A percentile compares a stretch with the other conserved stretches of the same genome.
Conservation (phyloP, 2,329 filamentous ascomycete species). For the Pseudohalonectria lignicola region DNA sequence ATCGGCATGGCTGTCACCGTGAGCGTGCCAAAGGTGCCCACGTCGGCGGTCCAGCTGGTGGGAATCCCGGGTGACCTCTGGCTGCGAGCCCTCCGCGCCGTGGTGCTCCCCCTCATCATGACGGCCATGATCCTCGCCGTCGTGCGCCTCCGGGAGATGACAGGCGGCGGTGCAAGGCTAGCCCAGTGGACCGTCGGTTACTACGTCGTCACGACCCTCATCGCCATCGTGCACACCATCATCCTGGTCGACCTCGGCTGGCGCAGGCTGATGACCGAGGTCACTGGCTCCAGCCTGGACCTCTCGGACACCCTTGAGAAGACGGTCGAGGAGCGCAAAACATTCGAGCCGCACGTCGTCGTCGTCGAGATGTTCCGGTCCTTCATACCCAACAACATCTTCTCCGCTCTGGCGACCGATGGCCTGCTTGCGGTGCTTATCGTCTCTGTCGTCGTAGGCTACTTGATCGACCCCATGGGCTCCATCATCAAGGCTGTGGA, state of each 20-base stretch:
- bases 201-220: slow-evolving; percentile 36
- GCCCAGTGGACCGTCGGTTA: slow-evolving; percentile 37
- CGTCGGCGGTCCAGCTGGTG: slow-evolving; percentile 27
- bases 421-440: slow-evolving; percentile 19
- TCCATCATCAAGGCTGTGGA: slow-evolving; percentile 28
- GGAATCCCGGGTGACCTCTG: slow-evolving; percentile 37
- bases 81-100: slow-evolving; percentile 35
- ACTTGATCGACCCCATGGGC: slow-evolving; percentile 23
- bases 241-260: slow-evolving; percentile 35
- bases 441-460: slow-evolving; percentile 15
- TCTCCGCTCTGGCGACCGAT: slow-evolving; percentile 28
- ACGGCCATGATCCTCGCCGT: slow-evolving; percentile 40
- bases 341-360: slow-evolving; percentile 25
- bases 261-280: slow-evolving; percentile 29
- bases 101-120: slow-evolving; percentile 39
- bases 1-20: slow-evolving; percentile 35
- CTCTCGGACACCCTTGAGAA: slow-evolving; percentile 20
- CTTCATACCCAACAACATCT: slow-evolving; percentile 36
- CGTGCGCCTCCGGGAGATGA: slow-evolving; percentile 33
- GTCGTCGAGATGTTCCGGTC: slow-evolving; percentile 37
- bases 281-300: slow-evolving; percentile 19
- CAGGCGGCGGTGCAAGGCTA: slow-evolving; percentile 27
- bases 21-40: slow-evolving; percentile 28
- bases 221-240: slow-evolving; percentile 34
- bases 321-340: slow-evolving; percentile 20